A percentile compares a stretch with the other conserved stretches of the same genome.
These are phyloP conservation scores for Nakaseomyces uthaithaninus DNA, from an alignment of 1,139 yeast genomes.

Conservation along the genomic window DNA sequence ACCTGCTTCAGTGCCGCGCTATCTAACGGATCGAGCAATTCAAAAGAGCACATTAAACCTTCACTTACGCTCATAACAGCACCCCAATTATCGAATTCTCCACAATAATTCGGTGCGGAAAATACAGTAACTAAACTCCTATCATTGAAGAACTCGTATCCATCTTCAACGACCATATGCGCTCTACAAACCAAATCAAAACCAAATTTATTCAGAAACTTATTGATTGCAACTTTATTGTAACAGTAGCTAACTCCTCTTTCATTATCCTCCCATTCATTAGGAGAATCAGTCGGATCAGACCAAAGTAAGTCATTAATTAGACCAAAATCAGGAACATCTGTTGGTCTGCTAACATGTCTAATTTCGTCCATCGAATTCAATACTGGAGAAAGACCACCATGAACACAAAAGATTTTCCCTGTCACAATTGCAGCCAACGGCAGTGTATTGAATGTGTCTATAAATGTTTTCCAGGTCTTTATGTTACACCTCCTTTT, in stretches of 20 bases:
- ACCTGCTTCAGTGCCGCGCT: constrained; percentile 88
- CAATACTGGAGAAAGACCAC: constrained; percentile 88
- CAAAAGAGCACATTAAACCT: constrained; percentile 85
- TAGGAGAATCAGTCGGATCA: constrained; percentile 89
- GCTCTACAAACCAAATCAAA: constrained; percentile 95
- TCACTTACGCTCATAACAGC: constrained; percentile 97
- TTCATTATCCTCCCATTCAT: constrained; percentile 98
- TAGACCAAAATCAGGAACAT: constrained; percentile 92
- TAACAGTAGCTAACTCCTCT: constrained; percentile 97
- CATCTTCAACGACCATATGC: constrained; percentile 98
- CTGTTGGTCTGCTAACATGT: constrained; percentile 88
- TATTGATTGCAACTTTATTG: constrained; percentile 85
- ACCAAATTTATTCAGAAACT: constrained; percentile 77
- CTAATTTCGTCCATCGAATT: constrained; percentile 88
- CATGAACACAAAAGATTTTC: constrained; percentile 94
- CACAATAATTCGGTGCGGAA: constrained; percentile 95
- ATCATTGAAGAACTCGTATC: constrained; percentile 93
- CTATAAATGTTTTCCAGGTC: constrained; percentile 89
- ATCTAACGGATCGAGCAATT: constrained; percentile 86
- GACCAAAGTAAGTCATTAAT: constrained; percentile 91
- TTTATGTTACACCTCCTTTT: constrained; percentile 86
- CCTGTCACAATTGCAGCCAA: constrained; percentile 94
- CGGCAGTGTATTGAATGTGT: constrained; percentile 89
- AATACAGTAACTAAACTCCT: constrained; percentile 89
- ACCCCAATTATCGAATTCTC: constrained; percentile 98